Base-by-base conservation (phyloP, 73 alveolate genomes). In the Stentor coeruleus region DNA sequence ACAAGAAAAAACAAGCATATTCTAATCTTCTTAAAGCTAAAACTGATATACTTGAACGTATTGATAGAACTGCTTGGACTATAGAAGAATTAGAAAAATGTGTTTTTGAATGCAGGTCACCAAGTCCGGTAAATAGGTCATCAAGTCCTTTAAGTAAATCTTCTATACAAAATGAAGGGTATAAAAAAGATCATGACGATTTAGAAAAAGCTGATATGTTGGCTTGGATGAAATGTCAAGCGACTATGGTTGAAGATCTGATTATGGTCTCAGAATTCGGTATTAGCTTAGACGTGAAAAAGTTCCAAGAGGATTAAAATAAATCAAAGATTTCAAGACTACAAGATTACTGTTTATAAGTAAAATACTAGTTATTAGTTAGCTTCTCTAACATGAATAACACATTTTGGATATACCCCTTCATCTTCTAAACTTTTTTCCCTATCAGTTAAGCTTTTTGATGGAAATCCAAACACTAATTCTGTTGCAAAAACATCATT, bases 101-200 rank as follows among this genome's bases (percentile, higher is more conserved):
- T 49, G 66, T 49, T 49, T 49, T 49, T 49, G 66, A 49, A 11
- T 49, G 66, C 20, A 49, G 66, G 66, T 49, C 66, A 49, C 66
- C 66, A 11, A 49, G 66, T 20, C 6, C 66, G 6, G 6, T 49
- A 6, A 49, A 49, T 49, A 49, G 66, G 66, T 11, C 28, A 11
- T 11, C 28, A 6, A 11, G 6, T 6, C 28, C 20, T 49, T 6
- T 11, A 20, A 49, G 66, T 49, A 20, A 6, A 6, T 49, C 66
- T 49, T n/a, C n/a, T n/a, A n/a, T n/a, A n/a, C n/a, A n/a, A n/a
- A n/a, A n/a, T n/a, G n/a, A n/a, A n/a, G n/a, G n/a, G n/a, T n/a
- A n/a, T n/a, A n/a, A n/a, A n/a, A n/a, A n/a, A n/a, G 66, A 49
- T 49, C 6, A 49, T 20, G 6, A 6, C 28, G 66, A 49, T 11